phyloP scores from a whole-genome alignment of 108 stramenopile species.

The Conticribra guillardii region DNA sequence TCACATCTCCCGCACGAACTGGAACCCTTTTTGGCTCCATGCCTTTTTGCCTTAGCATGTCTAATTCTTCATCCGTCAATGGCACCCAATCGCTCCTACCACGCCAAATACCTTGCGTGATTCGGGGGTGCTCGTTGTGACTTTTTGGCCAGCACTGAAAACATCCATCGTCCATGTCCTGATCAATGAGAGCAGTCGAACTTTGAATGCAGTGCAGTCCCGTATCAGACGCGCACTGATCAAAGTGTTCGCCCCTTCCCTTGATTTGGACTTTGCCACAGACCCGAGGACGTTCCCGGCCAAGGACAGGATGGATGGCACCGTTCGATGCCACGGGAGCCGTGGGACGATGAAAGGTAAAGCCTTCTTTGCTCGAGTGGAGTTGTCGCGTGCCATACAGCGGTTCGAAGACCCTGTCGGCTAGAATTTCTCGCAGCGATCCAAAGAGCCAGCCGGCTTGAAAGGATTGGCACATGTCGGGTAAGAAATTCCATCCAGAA shows the following conservation, averaged over 20 bases:
- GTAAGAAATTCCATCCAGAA: constrained; percentile 33
- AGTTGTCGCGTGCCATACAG: constrained; percentile 52
- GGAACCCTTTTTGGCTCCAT: constrained; percentile 20
- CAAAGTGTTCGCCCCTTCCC: constrained; percentile 41
- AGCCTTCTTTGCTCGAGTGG: constrained; percentile 65
- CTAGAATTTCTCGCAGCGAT: constrained; percentile 50
- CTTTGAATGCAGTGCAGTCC: constrained; percentile 39
- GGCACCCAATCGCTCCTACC: constrained; percentile 45
- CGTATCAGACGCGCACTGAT: constrained; percentile 23
- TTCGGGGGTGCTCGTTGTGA: constrained; percentile 21
- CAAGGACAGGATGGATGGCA: constrained; percentile 18
- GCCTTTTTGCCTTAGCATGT: constrained; percentile 12
- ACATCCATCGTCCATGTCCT: constrained; percentile 32
- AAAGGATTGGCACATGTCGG: constrained; percentile 43
- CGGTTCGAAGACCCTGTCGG: constrained; percentile 54
- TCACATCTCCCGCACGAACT: constrained; percentile 51
- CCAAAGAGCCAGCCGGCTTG: constrained; percentile 65
- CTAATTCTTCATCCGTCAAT: constrained; percentile 37
- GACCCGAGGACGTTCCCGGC: constrained; percentile 20
- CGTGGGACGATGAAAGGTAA: constrained; percentile 51
- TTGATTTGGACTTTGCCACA: constrained; percentile 23
- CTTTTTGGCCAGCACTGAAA: constrained; percentile 45
- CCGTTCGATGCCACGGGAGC: constrained; percentile 26
- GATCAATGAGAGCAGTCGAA: constrained; percentile 33
- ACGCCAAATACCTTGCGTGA: constrained; percentile 35